Percentiles rank a stretch among this genome's conserved stretches.
phyloP scores from a whole-genome alignment of 2,329 filamentous ascomycete species.

The Pyrenophora seminiperda region DNA sequence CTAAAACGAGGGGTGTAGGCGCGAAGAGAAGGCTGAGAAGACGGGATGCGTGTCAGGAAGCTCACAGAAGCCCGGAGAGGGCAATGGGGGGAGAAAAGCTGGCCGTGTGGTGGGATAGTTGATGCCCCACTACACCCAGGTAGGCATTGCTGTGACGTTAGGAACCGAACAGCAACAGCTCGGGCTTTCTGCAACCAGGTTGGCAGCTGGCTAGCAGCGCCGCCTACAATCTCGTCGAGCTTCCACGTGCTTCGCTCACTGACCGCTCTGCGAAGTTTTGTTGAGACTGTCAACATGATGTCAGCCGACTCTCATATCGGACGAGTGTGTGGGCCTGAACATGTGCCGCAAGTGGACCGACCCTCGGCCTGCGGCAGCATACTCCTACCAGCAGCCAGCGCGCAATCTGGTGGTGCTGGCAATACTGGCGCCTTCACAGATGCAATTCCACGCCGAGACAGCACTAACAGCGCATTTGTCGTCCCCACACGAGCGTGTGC shows the following conservation, averaged over 20 bases:
- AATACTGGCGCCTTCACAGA: slow-evolving; percentile 1
- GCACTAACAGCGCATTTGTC: slow-evolving; percentile 3
- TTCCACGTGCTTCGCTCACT: slow-evolving; percentile 22
- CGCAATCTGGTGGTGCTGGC: not conserved
- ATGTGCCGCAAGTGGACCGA: slow-evolving; percentile 10
- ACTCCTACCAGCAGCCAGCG: not conserved
- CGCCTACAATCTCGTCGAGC: slow-evolving; percentile 19
- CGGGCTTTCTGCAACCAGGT: slow-evolving; percentile 9
- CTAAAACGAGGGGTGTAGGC: slow-evolving; percentile 1
- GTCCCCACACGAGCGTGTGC: slow-evolving; percentile 3
- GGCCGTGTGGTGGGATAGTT: slow-evolving; percentile 19
- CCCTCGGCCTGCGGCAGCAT: not conserved
- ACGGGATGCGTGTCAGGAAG: slow-evolving; percentile 6
- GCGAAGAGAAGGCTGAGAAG: not conserved
- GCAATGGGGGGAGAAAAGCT: slow-evolving; percentile 23
- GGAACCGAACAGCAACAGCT: slow-evolving; percentile 15
- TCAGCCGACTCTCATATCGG: slow-evolving; percentile 20
- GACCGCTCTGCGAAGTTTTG: slow-evolving; percentile 14
- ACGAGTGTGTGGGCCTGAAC: slow-evolving; percentile 12
- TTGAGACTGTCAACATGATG: slow-evolving; percentile 25
- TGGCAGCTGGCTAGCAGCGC: slow-evolving; percentile 16
- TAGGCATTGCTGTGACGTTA: slow-evolving; percentile 16
- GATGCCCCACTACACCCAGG: slow-evolving; percentile 19
- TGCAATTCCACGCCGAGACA: not conserved
- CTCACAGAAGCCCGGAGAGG: slow-evolving; percentile 7